These are phyloP conservation scores for Cordyceps militaris DNA, from an alignment of 2,329 filamentous ascomycete species.

Conservation along the genomic window DNA sequence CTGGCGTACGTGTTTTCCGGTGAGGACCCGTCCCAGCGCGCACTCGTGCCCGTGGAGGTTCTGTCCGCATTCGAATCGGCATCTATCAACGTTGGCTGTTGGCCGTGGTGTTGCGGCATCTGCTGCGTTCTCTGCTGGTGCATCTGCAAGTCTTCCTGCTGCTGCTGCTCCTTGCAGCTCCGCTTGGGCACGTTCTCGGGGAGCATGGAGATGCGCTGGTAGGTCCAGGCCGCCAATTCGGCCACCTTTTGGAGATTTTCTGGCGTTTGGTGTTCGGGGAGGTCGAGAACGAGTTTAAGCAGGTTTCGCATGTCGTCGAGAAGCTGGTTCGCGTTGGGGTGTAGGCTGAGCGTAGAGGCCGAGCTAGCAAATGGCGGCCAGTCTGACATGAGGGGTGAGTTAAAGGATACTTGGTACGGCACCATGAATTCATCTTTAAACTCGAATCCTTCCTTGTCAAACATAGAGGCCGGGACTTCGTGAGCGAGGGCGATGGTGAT, in stretches of 20 bases:
- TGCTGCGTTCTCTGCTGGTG: constrained; percentile 9
- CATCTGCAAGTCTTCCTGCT: constrained; percentile 10
- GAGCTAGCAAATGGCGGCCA: constrained; percentile 37
- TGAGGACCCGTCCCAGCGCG: constrained; percentile 12
- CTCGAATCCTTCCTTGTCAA: constrained; percentile 33
- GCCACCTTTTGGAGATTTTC: constrained; percentile 34
- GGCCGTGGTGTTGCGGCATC: neutral
- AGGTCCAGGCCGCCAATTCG: constrained; percentile 33
- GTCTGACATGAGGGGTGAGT: constrained; percentile 39
- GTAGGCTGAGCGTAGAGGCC: constrained; percentile 35
- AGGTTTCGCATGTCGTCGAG: constrained; percentile 46
- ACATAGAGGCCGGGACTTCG: constrained; percentile 37
- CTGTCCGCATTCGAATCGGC: neutral
- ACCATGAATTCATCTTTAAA: constrained; percentile 32
- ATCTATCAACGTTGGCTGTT: neutral
- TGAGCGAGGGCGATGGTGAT: constrained; percentile 41
- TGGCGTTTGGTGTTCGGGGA: constrained; percentile 28
- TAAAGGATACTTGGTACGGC: constrained; percentile 37
- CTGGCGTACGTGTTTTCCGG: constrained; percentile 11
- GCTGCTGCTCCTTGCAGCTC: neutral
- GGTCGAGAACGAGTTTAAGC: constrained; percentile 33
- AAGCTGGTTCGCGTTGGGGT: constrained; percentile 39
- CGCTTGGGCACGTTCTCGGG: constrained; percentile 22
- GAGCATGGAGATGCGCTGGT: constrained; percentile 31
- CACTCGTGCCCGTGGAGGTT: constrained; percentile 13